These are phyloP conservation scores for Zygoascus sp. DNA, from an alignment of 1,139 yeast genomes.

Conservation along the genomic window DNA sequence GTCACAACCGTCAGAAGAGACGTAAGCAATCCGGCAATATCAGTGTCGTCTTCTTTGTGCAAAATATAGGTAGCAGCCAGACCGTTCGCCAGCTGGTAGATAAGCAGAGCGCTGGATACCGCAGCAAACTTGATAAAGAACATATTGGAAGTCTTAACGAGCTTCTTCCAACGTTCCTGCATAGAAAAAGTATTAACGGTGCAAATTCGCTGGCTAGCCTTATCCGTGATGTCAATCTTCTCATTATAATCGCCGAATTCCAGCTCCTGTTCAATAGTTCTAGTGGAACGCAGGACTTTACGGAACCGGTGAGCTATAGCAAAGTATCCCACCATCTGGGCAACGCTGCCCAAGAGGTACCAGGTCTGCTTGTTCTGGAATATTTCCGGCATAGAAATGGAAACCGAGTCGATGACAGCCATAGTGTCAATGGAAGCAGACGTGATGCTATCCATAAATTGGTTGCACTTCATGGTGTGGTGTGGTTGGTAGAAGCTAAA, in stretches of 20 bases:
- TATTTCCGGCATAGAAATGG: background rate
- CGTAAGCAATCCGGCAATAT: background rate
- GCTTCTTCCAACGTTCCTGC: background rate
- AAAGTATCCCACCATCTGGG: background rate
- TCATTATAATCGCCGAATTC: slow-evolving; percentile 4
- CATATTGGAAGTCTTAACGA: background rate
- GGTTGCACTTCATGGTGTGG: background rate
- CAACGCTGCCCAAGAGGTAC: background rate
- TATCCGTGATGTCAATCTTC: background rate
- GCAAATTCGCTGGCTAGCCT: background rate
- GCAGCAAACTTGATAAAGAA: background rate
- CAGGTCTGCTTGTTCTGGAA: background rate
- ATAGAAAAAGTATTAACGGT: background rate
- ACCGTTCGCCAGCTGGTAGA: background rate
- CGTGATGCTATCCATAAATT: slow-evolving; percentile 2
- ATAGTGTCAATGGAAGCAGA: background rate
- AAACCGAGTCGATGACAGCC: background rate
- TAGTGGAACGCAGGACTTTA: background rate
- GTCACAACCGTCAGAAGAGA: no score
- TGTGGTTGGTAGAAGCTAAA: background rate
- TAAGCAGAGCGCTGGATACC: background rate
- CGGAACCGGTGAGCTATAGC: background rate
- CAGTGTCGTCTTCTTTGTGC: background rate
- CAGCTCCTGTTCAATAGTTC: slow-evolving; percentile 2
- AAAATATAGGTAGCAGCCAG: background rate